Base-by-base conservation (phyloP, 2,329 filamentous ascomycete species). In the Diaporthe humulicola region DNA sequence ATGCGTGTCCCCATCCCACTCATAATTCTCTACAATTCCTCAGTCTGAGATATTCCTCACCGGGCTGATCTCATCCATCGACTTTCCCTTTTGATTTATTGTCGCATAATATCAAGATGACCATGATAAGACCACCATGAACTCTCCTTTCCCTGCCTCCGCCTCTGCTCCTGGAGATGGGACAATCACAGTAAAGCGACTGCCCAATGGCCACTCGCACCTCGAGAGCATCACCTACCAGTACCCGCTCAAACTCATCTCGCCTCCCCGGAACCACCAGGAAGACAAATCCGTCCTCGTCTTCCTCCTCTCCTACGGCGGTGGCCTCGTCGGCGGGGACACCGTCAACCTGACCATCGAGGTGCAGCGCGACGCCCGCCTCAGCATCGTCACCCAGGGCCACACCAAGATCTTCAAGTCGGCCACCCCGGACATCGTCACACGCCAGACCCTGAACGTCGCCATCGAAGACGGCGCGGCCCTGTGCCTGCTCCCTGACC, bases 341-440 rank as follows among this genome's bases (percentile, higher is more conserved):
- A 88, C 90, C 77, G 93, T 98, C 82, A 88, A 93, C 80, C 90
- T 99, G 36, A 86, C 87, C 28, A 89, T 98, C 76, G 88, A 89
- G 14, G 87, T 98, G 64, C 90, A 90, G 15, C 79, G 87, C 3
- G 84, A 86, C 3, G 93, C 95, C 6, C 92, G 91, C 75, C 89
- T 98, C 71, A 91, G 88, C 78, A 85, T 93, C 48, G 90, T 90
- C 75, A 93, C 91, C 0, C 91, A 93, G 86, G 96, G 96, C 70
- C 95, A 95, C 84, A 98, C 97, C 75, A 99, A 98, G 86, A 92
- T 99, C 79, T 98, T 98, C 89, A 98, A 97, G 82, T 94, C 95
- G 0, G 83, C 90, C 64, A 85, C 87, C 72, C 84, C 85, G 48
- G 85, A 89, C 56, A 83, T 90, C 17, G 81, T 90, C 60, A 93